A percentile compares a stretch with the other conserved stretches of the same genome.
phyloP scores from a whole-genome alignment of 345 rosid species.

The Bruguiera parviflora region DNA sequence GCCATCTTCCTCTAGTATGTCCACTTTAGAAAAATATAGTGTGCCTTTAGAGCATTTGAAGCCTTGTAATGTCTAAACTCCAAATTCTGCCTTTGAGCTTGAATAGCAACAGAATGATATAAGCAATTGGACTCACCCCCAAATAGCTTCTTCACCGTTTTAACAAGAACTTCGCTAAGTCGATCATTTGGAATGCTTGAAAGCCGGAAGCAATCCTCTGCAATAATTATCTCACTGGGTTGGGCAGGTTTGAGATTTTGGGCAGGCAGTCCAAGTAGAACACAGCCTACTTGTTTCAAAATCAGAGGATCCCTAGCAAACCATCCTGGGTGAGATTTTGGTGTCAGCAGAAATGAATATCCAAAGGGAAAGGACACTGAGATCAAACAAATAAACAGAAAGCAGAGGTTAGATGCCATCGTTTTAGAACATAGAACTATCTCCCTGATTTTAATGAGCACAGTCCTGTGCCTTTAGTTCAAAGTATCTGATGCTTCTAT shows the following conservation, averaged over 20 bases:
- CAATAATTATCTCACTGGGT: constrained; percentile 54
- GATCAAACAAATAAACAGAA: too few relatives aligned
- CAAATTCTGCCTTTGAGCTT: neutral
- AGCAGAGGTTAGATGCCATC: too few relatives aligned
- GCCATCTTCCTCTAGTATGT: too few relatives aligned
- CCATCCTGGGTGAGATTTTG: constrained; percentile 58
- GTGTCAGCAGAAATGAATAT: constrained; percentile 7
- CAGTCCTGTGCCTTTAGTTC: too few relatives aligned
- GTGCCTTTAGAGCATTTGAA: neutral
- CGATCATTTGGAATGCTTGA: constrained; percentile 55
- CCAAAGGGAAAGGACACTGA: neutral
- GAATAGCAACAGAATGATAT: neutral
- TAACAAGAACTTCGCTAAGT: constrained; percentile 45
- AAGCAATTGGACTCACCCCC: constrained; percentile 41
- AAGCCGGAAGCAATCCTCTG: constrained; percentile 70
- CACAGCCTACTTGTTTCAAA: constrained; percentile 58
- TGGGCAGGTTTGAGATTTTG: constrained; percentile 15
- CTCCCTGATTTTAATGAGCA: too few relatives aligned
- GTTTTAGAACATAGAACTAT: neutral
- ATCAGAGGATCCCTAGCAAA: constrained; percentile 72
- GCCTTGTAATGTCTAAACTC: neutral
- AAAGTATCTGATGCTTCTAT: too few relatives aligned
- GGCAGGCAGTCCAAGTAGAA: constrained; percentile 54
- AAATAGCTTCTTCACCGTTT: constrained; percentile 52
- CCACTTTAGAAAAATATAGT: neutral